Base-by-base conservation (phyloP, 2,329 filamentous ascomycete genomes). In the Venturia carpophila region DNA sequence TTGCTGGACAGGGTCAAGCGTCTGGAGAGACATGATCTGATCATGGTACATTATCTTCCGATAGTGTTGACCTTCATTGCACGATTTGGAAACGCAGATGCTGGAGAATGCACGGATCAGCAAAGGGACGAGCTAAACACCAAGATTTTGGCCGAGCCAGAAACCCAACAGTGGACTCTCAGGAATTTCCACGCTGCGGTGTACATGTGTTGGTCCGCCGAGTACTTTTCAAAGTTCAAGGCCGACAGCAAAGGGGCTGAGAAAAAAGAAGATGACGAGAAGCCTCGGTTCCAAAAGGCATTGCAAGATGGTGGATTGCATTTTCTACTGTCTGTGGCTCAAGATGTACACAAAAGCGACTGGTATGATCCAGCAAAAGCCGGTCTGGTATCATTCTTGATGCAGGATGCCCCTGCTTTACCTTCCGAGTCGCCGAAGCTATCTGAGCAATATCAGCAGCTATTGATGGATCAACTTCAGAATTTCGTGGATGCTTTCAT, bases 241-340 rank as follows among this genome's bases (percentile, higher is more conserved):
- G 80, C 81, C 55, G 84, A 83, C 60, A 83, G 88, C 65, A 77
- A 78, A 76, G 91, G 94, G 75, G 85, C 88, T 64, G 84, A 85
- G 61, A 83, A 30, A 15, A 49, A 24, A 11, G 64, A 61, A 21
- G 24, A 66, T 9, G 65, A 61, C 11, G 64, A 55, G 17, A 30
- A 39, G 17, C 19, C 87, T 68, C 83, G 91, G 66, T 95, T 96
- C 71, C 80, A 88, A 64, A 86, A 90, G 63, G 84, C 89, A 3
- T 77, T 97, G 7, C 90, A 92, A 71, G 92, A 97, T 68, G 92
- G 92, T 5, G 92, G 91, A 5, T 90, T 99, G 68, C 92, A 97
- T 72, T 96, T 97, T 72, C 84, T 97, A 68, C 83, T 99, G 21
- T 88, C 91, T 0, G 82, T 96, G 60, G 90, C 91, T 64, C 87